These are phyloP conservation scores for Trichophyton schoenleinii DNA, from an alignment of 2,329 filamentous ascomycete species.

Conservation along the genomic window DNA sequence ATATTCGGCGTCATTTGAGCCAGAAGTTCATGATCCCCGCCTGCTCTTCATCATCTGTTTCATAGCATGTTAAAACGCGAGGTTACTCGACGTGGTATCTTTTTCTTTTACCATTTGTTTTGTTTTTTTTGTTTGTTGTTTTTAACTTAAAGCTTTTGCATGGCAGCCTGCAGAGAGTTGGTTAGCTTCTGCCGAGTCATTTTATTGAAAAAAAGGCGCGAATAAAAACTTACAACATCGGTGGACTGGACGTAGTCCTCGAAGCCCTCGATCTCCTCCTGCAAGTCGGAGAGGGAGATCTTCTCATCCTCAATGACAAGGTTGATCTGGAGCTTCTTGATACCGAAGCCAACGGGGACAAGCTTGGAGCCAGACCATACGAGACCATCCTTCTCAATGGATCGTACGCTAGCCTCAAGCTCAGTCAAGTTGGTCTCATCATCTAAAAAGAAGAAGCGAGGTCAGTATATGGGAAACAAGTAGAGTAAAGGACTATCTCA, in stretches of 20 bases:
- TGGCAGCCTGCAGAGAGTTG: conserved; percentile 44
- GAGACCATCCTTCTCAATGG: conserved; percentile 83
- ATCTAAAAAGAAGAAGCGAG: conserved; percentile 39
- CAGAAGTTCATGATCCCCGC: not conserved
- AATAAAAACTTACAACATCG: conserved; percentile 51
- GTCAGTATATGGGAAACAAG: not conserved
- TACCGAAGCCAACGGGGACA: conserved; percentile 85
- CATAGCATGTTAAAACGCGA: not conserved
- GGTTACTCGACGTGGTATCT: not conserved
- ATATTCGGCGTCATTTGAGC: not conserved
- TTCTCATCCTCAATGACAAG: conserved; percentile 96
- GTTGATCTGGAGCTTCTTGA: conserved; percentile 99
- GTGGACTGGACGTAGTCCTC: conserved; percentile 96
- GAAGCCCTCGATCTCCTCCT: conserved; percentile 71
- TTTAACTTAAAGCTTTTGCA: conserved; percentile 71
- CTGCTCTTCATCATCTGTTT: not conserved
- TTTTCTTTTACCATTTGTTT: not conserved
- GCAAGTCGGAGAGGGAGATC: conserved; percentile 73
- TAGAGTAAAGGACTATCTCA: conserved; percentile 1
- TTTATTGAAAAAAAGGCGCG: no score
- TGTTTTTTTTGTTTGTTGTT: not conserved
- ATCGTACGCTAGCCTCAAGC: conserved; percentile 67
- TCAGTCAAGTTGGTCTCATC: conserved; percentile 86
- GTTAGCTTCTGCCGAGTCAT: not conserved
- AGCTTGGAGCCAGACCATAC: conserved; percentile 90